Base-by-base conservation (phyloP, 2,329 filamentous ascomycete species). In the Nemania bipapillata region DNA sequence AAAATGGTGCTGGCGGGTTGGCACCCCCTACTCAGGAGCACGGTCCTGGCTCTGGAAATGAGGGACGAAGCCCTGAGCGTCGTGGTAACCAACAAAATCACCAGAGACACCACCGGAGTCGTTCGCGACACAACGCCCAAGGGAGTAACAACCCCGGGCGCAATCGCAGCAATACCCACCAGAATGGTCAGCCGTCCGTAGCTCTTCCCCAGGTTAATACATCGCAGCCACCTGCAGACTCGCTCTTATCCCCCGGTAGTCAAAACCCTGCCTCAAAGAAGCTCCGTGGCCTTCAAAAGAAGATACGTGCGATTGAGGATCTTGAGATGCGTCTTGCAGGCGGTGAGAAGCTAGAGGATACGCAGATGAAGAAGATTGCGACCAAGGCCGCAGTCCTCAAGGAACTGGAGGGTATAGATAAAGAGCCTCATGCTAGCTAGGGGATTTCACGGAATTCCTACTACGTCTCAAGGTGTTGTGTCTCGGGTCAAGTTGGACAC, bases 311-410 rank as follows among this genome's bases (percentile, higher is more conserved):
- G 11, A 99, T 99, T 78, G 96, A 99, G 79, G 96, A 99, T 79
- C 84, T 99, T 70, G 97, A 98, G 85, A 97, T 98, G 94, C 90
- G 96, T 65, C 90, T 94, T 73, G 96, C 95, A 2, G 91, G 91
- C 37, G 95, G 95, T 4, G 96, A 99, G 86, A 98, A 97, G 86
- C 84, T 99, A 69, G 96, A 99, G 83, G 95, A 97, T 78, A 99
- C 96, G 35, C 96, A 99, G 83, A 90, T 99, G 81, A 96, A 97
- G 86, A 99, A 99, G 87, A 99, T 99, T 75, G 88, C 89, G 64
- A 98, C 94, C 24, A 97, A 98, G 84, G 85, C 90, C 56, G 82
- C 87, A 17, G 95, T 99, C 66, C 86, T 94, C 70, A 93, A 91
- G 82, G 96, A 99, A 83, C 83, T 99, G 68, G 87, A 91, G 54